Base-by-base conservation (phyloP, 2,329 filamentous ascomycete species). In the Arthroderma sp. region DNA sequence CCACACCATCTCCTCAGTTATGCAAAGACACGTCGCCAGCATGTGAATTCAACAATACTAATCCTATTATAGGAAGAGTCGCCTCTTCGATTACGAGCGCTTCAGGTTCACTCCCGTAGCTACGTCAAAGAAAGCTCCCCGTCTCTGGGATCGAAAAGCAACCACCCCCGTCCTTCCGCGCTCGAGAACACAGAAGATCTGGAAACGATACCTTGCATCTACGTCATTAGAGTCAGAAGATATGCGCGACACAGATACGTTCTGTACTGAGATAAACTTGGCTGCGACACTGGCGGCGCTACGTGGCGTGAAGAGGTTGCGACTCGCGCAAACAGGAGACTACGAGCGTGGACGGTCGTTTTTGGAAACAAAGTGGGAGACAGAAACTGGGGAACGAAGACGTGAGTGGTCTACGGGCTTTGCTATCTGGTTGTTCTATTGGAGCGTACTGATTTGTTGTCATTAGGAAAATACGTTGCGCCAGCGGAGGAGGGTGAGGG, bases 61-160 rank as follows among this genome's bases (percentile, higher is more conserved):
- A 31, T 13, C 33, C 9, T n/a, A 8, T 31, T 13, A 25, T 15
- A 51, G 44, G 25, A 51, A 33, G 28, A 51, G 4, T 51, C 44
- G 44, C 44, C 25, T 51, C 21, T 51, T 51, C 44, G 44, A 51
- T 33, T 13, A 54, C 7, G 63, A 63, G 31, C 62, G 64, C 23
- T 72, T 71, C 60, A 65, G 66, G 19, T 76, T 76, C 57, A 75
- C 74, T n/a, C 74, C 74, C 8, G 64, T 68, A 55, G 70, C 71
- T 52, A 63, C 65, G 33, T 58, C 65, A n/a, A 67, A 63, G 49
- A 64, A 65, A 33, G 59, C 66, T 37, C 72, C 72, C 31, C 72
- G 71, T 57, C 62, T 72, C 58, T 76, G 74, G 74, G 74, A 76
- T 57, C 73, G 74, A 58, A 71, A 71, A 57, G 73, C 73, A 17